phyloP scores from a whole-genome alignment of 768 basidiomycete species.

The Rhizopogon vesiculosus region DNA sequence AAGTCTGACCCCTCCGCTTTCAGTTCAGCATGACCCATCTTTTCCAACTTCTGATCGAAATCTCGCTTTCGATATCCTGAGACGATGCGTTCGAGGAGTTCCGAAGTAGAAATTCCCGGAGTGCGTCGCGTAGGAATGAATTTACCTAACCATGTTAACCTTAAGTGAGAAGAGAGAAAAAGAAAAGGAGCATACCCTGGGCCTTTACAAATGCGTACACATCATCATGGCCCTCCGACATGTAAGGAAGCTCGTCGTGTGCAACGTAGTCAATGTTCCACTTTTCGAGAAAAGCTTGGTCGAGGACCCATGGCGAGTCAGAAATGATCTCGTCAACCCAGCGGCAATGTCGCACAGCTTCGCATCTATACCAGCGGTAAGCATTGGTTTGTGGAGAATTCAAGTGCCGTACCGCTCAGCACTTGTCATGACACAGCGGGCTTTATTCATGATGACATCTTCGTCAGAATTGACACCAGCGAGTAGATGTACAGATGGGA shows the following conservation, averaged over 20 bases:
- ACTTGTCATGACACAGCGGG: conserved; percentile 82
- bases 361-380: conserved; percentile 46
- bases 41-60: conserved; percentile 86
- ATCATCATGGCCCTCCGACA: conserved; percentile 73
- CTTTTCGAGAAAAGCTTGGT: conserved; percentile 75
- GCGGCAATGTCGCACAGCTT: conserved; percentile 90
- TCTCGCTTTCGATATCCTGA: conserved; percentile 77
- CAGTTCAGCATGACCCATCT: conserved; percentile 78
- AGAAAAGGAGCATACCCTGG: conserved; percentile 49
- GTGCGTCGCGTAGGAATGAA: conserved; percentile 96
- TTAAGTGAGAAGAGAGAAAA: not conserved
- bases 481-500: conserved; percentile 84
- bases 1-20: conserved; percentile 47
- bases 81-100: conserved; percentile 89
- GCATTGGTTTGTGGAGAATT: not conserved
- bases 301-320: conserved; percentile 88
- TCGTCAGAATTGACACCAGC: conserved; percentile 93
- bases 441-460: conserved; percentile 75
- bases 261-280: conserved; percentile 95
- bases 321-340: conserved; percentile 96
- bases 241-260: conserved; percentile 92
- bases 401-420: conserved; percentile 59
- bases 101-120: conserved; percentile 90
- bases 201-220: conserved; percentile 81
- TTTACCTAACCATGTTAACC: conserved; percentile 51